Evolutionary conservation across 1,284 basidiomycete genomes (phyloP), one percentile per base, ranked within the genome.

Genomic region (Tetrapyrgos nigripes): DNA sequence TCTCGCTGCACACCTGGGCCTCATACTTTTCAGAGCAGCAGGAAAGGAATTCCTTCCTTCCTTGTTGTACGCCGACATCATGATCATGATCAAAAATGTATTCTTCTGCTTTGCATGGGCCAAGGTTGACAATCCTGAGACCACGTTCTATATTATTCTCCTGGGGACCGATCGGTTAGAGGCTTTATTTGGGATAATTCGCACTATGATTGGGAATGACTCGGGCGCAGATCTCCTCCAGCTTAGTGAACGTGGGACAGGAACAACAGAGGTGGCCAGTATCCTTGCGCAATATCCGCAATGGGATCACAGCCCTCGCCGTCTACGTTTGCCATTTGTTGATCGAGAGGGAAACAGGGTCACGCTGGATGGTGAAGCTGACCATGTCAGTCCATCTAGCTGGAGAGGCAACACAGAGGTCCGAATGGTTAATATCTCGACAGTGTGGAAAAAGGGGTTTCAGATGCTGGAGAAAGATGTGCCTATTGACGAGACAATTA

Each of bases 61-160:
- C 0, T 61, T 64, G 1, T 61, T 73, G 4, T 78, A 69, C 61
- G 63, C 68, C 17, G 74, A 79, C 53, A 57, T 77, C 17, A 72
- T 72, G 70, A 67, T 73, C 19, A 75, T 75, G 70, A 69, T 79
- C 57, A 79, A 79, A n/a, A n/a, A n/a, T n/a, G 62, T 77, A 78
- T 53, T 66, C 27, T 77, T 78, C 58, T 74, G 73, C 28, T 62
- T 76, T 17, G 72, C 76, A 1, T 78, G 79, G 55, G 64, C 71
- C 2, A 73, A 77, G 50, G 59, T 74, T 5, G 70, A 76, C 46
- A 53, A 70, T 44, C 76, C 71, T 0, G 54, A 69, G 24, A 67
- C 66, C 0, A 24, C 56, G 8, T 75, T 79, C 54, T 77, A 54
- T 33, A 55, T 76, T 3, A 75, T 77, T 13, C 68, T 76, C 0